Percentiles rank a stretch among this genome's conserved stretches.
Evolutionary conservation across 2,329 filamentous ascomycete genomes (phyloP).

Genomic region (Colletotrichum scovillei): DNA sequence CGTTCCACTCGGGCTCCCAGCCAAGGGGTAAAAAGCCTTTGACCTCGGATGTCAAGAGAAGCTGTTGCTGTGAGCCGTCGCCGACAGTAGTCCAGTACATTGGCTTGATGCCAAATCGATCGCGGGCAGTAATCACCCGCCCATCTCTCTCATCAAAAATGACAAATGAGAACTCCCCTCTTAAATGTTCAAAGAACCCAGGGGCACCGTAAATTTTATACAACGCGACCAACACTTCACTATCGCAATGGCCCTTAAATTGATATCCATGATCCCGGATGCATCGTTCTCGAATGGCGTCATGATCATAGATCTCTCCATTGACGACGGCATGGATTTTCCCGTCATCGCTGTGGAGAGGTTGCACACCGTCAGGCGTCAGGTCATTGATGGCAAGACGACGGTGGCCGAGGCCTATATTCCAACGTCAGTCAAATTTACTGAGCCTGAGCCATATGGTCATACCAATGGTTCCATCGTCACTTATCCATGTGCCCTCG

Average conservation of each 20-base stretch:
- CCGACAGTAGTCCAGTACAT: constrained; percentile 58
- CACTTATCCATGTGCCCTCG: constrained; percentile 42
- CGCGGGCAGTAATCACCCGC: constrained; percentile 58
- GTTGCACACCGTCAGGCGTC: constrained; percentile 56
- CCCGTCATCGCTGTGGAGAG: constrained; percentile 50
- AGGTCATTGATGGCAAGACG: constrained; percentile 65
- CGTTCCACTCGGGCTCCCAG: constrained; percentile 65
- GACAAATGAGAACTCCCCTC: constrained; percentile 66
- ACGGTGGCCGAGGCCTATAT: constrained; percentile 55
- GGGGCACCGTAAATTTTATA: constrained; percentile 59
- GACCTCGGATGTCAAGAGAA: constrained; percentile 63
- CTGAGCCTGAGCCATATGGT: no score
- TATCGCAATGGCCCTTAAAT: constrained; percentile 60
- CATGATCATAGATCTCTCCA: constrained; percentile 67
- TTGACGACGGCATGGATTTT: constrained; percentile 66
- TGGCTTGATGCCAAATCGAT: constrained; percentile 69
- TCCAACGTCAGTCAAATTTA: not conserved
- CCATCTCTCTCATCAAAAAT: constrained; percentile 56
- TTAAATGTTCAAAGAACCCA: constrained; percentile 51
- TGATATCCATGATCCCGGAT: constrained; percentile 48
- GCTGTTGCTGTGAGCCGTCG: constrained; percentile 37
- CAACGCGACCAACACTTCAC: constrained; percentile 63
- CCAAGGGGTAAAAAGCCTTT: constrained; percentile 64
- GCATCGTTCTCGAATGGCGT: constrained; percentile 53
- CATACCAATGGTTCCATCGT: constrained; percentile 20